Evolutionary conservation across 2,329 filamentous ascomycete species (phyloP).

Genomic region (Leptoxyphium fumago): DNA sequence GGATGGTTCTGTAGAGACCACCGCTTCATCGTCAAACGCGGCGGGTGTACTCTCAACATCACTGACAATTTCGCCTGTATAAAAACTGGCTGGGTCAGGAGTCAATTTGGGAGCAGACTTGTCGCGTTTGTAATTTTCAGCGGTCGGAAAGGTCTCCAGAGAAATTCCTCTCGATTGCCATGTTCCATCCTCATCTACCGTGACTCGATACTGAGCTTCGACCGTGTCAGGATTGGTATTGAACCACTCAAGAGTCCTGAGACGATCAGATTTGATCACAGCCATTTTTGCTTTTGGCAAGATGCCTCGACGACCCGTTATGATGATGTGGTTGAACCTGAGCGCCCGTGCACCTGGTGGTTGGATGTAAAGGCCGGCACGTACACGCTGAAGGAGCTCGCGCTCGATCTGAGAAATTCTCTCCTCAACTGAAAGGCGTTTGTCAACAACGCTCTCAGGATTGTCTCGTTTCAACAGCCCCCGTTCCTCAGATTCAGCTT

Average conservation of each 20-base stretch:
- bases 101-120: too few species aligned
- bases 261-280: conserved; percentile 24
- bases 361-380: conserved; percentile 29
- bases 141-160: background rate
- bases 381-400: conserved; percentile 16
- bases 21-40: too few species aligned
- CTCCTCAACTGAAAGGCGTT: conserved; percentile 1
- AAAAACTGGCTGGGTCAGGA: too few species aligned
- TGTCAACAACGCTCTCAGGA: background rate
- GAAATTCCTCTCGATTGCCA: background rate
- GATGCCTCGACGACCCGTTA: conserved; percentile 17
- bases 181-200: background rate
- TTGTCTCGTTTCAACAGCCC: background rate
- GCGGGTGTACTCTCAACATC: too few species aligned
- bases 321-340: conserved; percentile 10
- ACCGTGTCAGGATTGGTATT: background rate
- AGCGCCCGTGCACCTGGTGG: conserved; percentile 26
- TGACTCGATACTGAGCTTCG: background rate
- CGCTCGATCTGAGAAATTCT: conserved; percentile 15
- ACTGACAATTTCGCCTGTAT: too few species aligned
- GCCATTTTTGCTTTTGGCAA: conserved; percentile 29
- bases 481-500: background rate
- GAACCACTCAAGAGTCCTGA: conserved; percentile 25
- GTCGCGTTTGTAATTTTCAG: background rate
- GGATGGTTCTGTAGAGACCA: too few species aligned